phyloP scores from a whole-genome alignment of 208 protist genomes.

The Crithidia sp. region DNA sequence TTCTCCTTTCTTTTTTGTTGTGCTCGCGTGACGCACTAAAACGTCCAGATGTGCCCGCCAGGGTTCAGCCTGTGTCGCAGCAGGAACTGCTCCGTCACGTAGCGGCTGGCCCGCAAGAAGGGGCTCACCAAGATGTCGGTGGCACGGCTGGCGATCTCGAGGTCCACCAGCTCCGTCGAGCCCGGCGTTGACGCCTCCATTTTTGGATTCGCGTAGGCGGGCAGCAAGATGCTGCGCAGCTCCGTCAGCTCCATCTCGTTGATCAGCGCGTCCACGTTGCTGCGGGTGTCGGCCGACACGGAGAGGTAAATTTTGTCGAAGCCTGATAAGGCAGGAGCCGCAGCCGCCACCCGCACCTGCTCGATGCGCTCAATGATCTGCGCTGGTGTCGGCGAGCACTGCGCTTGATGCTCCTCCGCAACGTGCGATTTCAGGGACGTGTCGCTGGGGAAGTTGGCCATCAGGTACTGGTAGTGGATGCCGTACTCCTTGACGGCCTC shows the following conservation, averaged over 20 bases:
- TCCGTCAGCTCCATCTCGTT: conserved; percentile 18
- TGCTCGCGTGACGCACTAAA: conserved; percentile 18
- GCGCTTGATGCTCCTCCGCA: conserved; percentile 24
- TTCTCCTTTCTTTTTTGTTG: neutral
- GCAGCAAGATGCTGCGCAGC: conserved; percentile 23
- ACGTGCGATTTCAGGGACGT: conserved; percentile 24
- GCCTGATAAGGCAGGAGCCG: neutral
- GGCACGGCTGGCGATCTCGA: conserved; percentile 46
- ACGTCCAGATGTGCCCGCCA: conserved; percentile 37
- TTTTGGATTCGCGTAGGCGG: conserved; percentile 4
- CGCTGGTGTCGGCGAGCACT: conserved; percentile 44
- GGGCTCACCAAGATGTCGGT: conserved; percentile 45
- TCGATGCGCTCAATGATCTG: conserved; percentile 40
- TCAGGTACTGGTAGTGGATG: conserved; percentile 59
- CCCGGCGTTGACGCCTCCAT: conserved; percentile 18
- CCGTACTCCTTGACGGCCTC: conserved; percentile 25
- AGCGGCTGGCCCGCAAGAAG: conserved; percentile 42
- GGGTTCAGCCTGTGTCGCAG: conserved; percentile 42
- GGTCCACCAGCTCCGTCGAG: conserved; percentile 43
- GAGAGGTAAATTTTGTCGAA: conserved; percentile 51
- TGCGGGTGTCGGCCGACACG: conserved; percentile 22
- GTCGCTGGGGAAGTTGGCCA: conserved; percentile 39
- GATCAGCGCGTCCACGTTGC: conserved; percentile 36
- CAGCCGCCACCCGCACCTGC: neutral
- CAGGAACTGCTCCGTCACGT: conserved; percentile 56